Evolutionary conservation across 2,329 filamentous ascomycete genomes (phyloP), one percentile per base, ranked within the genome.

Genomic region (Scedosporium apiospermum): DNA sequence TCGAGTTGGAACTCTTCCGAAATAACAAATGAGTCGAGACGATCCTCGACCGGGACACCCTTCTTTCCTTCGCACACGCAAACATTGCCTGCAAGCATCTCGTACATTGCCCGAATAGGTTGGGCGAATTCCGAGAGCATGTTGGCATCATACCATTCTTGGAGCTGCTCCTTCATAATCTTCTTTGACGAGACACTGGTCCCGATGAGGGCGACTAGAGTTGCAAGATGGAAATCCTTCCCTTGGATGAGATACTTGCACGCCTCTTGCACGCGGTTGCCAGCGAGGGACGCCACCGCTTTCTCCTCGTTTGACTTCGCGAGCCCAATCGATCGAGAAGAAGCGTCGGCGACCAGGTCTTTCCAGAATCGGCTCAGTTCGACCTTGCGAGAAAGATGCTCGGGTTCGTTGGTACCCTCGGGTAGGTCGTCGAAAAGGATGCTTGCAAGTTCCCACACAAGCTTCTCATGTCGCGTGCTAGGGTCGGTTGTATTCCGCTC

Each of bases 91-190:
- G 91, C 86, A 10, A 97, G 79, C 30, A 99, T 82, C 73, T 96
- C 91, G 71, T 97, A 99, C 41, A 99, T 80, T 7, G 93, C 88
- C 62, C 95, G 88, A 55, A 96, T 85, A 1, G 91, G 81, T 66
- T 95, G 88, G 16, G 85, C 87, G 74, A 99, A 92, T 72, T 99
- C 96, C 1, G 91, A 90, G 18, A 96, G 83, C 57, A 93, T 85
- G 70, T 92, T 91, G 42, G 90, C 86, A 30, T 90, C 84, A 42
- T 88, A 86, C 95, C 95, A 99, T 60, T 89, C 87, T 64, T 87
- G 85, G 61, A 99, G 82, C 72, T 99, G 95, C 63, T 87, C 82
- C 26, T 81, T 81, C 77, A 98, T 90, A 65, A 93, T 88, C 65
- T 84, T 84, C 70, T 87, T 89, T 62, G 88, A 85, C 2, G 79